Conservation (phyloP, 2,329 filamentous ascomycete genomes). For the Geosmithia flava region DNA sequence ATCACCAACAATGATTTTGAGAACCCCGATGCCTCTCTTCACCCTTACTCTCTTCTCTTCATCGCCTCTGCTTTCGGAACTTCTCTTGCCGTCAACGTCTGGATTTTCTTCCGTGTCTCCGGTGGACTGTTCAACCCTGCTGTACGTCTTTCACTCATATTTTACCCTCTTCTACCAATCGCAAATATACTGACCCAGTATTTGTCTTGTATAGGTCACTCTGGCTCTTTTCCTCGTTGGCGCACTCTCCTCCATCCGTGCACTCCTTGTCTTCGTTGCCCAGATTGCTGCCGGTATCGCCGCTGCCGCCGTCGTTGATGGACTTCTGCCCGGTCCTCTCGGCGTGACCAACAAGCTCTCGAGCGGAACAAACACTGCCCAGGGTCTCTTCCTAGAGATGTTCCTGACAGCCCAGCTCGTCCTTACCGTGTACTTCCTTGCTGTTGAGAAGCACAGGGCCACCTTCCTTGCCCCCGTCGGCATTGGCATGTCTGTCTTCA, state of each 20-base stretch:
- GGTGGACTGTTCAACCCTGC: constrained; percentile 39
- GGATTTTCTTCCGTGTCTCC: constrained; percentile 43
- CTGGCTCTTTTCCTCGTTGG: constrained; percentile 47
- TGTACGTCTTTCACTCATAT: constrained; percentile 16
- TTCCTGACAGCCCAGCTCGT: constrained; percentile 48
- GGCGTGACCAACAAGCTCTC: constrained; percentile 40
- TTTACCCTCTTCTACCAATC: background rate
- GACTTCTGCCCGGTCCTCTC: constrained; percentile 38
- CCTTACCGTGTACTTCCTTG: constrained; percentile 52
- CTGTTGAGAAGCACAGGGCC: constrained; percentile 55
- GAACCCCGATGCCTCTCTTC: constrained; percentile 13
- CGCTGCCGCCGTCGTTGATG: constrained; percentile 40
- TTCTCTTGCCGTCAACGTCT: constrained; percentile 39
- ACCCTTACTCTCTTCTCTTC: constrained; percentile 28
- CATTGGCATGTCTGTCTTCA: constrained; percentile 56
- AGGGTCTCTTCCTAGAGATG: constrained; percentile 52
- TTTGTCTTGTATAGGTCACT: constrained; percentile 28
- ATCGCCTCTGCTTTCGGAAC: constrained; percentile 37
- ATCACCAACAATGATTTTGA: constrained; percentile 15
- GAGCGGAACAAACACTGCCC: constrained; percentile 31
- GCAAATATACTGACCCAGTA: background rate
- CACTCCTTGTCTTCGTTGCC: constrained; percentile 33
- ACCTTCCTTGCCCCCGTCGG: constrained; percentile 57
- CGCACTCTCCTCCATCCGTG: constrained; percentile 39
- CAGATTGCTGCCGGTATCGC: constrained; percentile 44